A percentile compares a stretch with the other conserved stretches of the same genome.
phyloP scores from a whole-genome alignment of 2,329 filamentous ascomycete species.

The Aspergillus sp. region DNA sequence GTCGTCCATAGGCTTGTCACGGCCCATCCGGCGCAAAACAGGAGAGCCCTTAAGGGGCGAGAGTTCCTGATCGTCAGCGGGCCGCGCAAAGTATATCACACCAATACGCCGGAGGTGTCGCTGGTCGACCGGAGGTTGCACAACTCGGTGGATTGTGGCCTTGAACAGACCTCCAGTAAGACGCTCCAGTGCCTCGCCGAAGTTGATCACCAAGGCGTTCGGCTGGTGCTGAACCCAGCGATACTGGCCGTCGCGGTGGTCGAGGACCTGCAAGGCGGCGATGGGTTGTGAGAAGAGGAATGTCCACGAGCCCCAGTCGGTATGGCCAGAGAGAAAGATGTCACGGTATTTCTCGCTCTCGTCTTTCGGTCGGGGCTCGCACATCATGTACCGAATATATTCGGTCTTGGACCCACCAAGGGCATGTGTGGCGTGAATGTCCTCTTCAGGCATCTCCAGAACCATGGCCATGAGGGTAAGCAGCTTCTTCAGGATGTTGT shows the following conservation, averaged over 20 bases:
- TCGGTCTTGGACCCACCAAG: constrained; percentile 29
- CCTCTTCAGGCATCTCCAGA: background rate
- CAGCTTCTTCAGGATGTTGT: too few relatives aligned
- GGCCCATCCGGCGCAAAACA: too few relatives aligned
- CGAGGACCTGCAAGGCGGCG: background rate
- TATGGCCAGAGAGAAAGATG: constrained; percentile 52
- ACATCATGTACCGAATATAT: constrained; percentile 62
- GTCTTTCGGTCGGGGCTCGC: constrained; percentile 49
- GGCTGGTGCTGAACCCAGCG: background rate
- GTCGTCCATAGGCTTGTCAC: too few relatives aligned
- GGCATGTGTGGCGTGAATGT: background rate
- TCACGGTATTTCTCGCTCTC: constrained; percentile 46
- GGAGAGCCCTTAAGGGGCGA: too few relatives aligned
- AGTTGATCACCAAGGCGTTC: background rate
- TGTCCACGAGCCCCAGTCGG: constrained; percentile 21
- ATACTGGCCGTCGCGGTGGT: background rate
- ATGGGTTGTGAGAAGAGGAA: background rate
- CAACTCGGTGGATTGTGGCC: constrained; percentile 47
- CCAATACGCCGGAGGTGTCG: constrained; percentile 37
- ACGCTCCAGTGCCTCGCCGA: constrained; percentile 39
- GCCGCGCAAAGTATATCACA: constrained; percentile 48
- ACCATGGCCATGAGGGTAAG: too few relatives aligned
- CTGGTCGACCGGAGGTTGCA: constrained; percentile 48
- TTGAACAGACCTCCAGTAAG: constrained; percentile 52
- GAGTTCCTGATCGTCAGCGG: background rate